Conservation (phyloP, 1,139 yeast species). For the Yamadazyma spencermartinsiae region DNA sequence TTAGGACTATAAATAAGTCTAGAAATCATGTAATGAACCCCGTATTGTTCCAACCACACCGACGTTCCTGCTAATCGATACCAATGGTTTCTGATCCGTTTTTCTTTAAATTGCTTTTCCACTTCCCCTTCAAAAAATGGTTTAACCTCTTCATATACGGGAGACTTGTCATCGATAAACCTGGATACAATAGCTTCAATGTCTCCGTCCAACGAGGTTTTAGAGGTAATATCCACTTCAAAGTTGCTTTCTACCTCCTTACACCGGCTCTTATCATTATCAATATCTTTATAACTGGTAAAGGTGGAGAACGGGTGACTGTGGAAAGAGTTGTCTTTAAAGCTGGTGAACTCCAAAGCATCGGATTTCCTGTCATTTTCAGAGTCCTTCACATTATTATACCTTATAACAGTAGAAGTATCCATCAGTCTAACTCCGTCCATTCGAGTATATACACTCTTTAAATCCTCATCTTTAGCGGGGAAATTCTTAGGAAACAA, state of each 20-base stretch:
- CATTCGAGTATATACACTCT: slow-evolving; percentile 7
- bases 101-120: slow-evolving; percentile 19
- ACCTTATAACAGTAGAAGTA: slow-evolving; percentile 9
- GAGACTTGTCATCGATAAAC: slow-evolving; percentile 11
- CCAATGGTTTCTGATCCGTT: slow-evolving; percentile 25
- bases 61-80: slow-evolving; percentile 33
- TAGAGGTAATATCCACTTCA: slow-evolving; percentile 13
- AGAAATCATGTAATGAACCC: slow-evolving; percentile 34
- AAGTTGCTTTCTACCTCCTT: slow-evolving; percentile 7
- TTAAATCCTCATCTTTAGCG: slow-evolving; percentile 6
- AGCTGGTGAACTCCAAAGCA: slow-evolving; percentile 10
- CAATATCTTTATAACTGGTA: slow-evolving; percentile 8
- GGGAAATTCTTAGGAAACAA: slow-evolving; percentile 19
- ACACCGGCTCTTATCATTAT: slow-evolving; percentile 12
- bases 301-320: slow-evolving; percentile 12
- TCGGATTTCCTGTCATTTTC: slow-evolving; percentile 8
- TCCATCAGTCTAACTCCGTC: slow-evolving; percentile 1
- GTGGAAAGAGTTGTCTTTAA: slow-evolving; percentile 8
- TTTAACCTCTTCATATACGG: slow-evolving; percentile 19
- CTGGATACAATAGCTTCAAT: slow-evolving; percentile 13
- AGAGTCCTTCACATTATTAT: slow-evolving; percentile 6
- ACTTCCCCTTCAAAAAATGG: slow-evolving; percentile 21
- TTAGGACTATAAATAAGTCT: slow-evolving; percentile 27
- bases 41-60: slow-evolving; percentile 34
- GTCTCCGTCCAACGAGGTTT: slow-evolving; percentile 13